These are phyloP conservation scores for Oryza coarctata DNA, from an alignment of 176 grass and related monocot genomes.

Conservation along the genomic window DNA sequence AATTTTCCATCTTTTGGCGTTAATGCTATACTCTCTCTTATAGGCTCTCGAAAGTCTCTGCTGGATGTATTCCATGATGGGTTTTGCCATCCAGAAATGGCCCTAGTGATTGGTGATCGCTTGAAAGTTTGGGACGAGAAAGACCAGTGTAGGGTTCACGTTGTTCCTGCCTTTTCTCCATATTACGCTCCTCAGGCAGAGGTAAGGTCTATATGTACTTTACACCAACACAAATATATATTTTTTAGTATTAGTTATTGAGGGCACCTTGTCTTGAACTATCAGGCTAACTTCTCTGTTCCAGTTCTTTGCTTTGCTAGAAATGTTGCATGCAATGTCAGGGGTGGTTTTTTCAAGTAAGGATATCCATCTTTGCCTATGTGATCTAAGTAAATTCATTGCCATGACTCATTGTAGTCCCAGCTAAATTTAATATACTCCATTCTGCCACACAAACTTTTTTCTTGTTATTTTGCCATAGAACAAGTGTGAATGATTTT, in stretches of 20 bases:
- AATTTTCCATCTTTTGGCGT: conserved; percentile 27
- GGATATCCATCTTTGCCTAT: conserved; percentile 26
- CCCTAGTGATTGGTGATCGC: conserved; percentile 74
- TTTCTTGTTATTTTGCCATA: conserved; percentile 19
- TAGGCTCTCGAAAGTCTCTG: conserved; percentile 66
- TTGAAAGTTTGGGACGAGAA: conserved; percentile 89
- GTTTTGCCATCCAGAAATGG: conserved; percentile 73
- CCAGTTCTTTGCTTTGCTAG: conserved; percentile 72
- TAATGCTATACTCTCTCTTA: conserved; percentile 14
- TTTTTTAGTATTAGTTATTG: conserved; percentile 31
- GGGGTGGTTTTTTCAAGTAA: conserved; percentile 87
- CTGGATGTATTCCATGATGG: conserved; percentile 77
- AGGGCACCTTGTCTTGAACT: conserved; percentile 25
- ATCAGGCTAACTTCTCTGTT: conserved; percentile 57
- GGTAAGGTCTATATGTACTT: conserved; percentile 41
- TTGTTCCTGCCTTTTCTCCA: conserved; percentile 81
- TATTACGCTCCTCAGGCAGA: conserved; percentile 81
- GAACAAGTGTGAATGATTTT: conserved; percentile 17
- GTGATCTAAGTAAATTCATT: conserved; percentile 10
- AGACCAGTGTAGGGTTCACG: conserved; percentile 70
- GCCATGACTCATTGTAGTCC: conserved; percentile 7
- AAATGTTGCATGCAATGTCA: conserved; percentile 90
- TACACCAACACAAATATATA: conserved; percentile 9
- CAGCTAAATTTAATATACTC: conserved; percentile 12
- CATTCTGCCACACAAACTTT: conserved; percentile 4